Conservation (phyloP, 768 basidiomycete genomes). For the Tephrocybe sp. region DNA sequence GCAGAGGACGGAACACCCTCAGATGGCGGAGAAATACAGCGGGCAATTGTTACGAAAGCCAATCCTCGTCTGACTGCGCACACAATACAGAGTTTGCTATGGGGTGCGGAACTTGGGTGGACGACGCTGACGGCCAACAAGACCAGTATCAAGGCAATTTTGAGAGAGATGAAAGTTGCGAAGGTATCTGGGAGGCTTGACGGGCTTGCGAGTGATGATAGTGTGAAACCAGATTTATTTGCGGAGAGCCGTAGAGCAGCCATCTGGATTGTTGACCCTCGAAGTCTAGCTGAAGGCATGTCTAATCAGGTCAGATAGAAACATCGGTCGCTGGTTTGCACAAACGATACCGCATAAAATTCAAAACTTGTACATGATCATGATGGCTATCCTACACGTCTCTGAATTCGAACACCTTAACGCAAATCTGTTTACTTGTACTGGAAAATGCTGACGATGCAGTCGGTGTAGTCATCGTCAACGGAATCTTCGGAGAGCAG, state of each 20-base stretch:
- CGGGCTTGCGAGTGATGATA: constrained; percentile 18
- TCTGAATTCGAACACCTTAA: too few species aligned
- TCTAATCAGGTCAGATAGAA: constrained; percentile 17
- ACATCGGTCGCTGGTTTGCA: too few species aligned
- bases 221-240: constrained; percentile 1
- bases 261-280: constrained; percentile 78
- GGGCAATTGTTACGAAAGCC: constrained; percentile 51
- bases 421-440: constrained; percentile 8
- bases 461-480: constrained; percentile 14
- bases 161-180: constrained; percentile 60
- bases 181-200: constrained; percentile 33
- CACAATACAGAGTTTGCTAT: constrained; percentile 72
- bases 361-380: too few species aligned
- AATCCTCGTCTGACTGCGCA: constrained; percentile 71
- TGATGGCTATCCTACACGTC: too few species aligned
- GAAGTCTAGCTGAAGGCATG: constrained; percentile 72
- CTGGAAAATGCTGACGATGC: constrained; percentile 12
- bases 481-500: constrained; percentile 9
- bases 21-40: constrained; percentile 43
- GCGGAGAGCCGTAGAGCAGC: constrained; percentile 22
- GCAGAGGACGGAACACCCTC: constrained; percentile 7
- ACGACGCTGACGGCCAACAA: constrained; percentile 89
- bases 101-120: constrained; percentile 69
- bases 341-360: too few species aligned
- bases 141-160: constrained; percentile 72